Percentiles rank a stretch among this genome's conserved stretches.
Conservation (phyloP, 1,284 basidiomycete genomes). For the Acaromyces ingoldii region DNA sequence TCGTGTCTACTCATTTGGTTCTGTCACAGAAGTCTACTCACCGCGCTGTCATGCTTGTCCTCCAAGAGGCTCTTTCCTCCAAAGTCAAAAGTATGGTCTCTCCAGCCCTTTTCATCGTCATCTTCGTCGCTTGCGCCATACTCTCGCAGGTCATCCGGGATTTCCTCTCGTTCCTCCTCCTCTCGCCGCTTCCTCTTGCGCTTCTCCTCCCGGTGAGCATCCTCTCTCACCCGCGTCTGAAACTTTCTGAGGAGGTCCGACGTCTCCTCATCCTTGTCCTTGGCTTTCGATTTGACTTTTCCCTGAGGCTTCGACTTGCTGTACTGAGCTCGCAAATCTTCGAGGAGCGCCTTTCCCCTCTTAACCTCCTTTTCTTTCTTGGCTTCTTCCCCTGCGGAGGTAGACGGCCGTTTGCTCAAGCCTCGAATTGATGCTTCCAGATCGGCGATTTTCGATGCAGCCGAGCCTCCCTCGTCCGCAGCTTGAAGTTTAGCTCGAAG, state of each 20-base stretch:
- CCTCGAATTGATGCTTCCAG: slow-evolving; percentile 15
- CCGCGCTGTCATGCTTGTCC: slow-evolving; percentile 1
- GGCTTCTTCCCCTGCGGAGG: slow-evolving; percentile 7
- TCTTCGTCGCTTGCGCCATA: slow-evolving; percentile 43
- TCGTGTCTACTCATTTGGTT: not conserved
- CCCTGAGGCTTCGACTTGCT: not conserved
- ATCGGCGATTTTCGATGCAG: slow-evolving; percentile 5
- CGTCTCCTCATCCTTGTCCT: slow-evolving; percentile 16
- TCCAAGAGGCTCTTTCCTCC: not conserved
- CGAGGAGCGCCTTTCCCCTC: slow-evolving; percentile 10
- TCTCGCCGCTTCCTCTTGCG: slow-evolving; percentile 2
- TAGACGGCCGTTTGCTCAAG: slow-evolving; percentile 2
- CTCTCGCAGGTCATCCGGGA: slow-evolving; percentile 14
- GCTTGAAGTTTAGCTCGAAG: slow-evolving; percentile 1
- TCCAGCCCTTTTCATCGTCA: slow-evolving; percentile 14
- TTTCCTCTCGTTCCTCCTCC: slow-evolving; percentile 7
- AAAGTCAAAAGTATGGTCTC: slow-evolving; percentile 15
- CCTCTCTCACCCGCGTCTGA: slow-evolving; percentile 10
- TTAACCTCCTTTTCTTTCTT: slow-evolving; percentile 7
- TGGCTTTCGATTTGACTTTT: no score
- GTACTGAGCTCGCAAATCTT: slow-evolving; percentile 13
- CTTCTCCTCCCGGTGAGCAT: not conserved
- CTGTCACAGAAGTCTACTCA: not conserved
- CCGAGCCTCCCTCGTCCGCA: not conserved
- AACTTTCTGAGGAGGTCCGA: slow-evolving; percentile 17